These are phyloP conservation scores for Geranium rotundifolium DNA, from an alignment of 345 rosid genomes.

Conservation along the genomic window DNA sequence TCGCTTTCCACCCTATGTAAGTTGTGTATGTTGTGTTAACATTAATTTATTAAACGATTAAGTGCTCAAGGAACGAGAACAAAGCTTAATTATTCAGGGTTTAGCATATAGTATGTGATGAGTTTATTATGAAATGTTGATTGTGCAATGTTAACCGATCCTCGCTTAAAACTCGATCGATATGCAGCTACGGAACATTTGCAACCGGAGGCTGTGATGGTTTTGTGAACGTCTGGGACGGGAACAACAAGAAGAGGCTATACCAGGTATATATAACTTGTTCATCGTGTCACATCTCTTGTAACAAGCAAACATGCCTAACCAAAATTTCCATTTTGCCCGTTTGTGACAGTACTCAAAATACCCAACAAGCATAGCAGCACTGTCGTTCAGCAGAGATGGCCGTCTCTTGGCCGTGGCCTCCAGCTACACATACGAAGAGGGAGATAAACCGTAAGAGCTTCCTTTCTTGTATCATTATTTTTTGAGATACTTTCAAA, in stretches of 20 bases:
- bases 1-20: constrained; percentile 98
- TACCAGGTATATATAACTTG: constrained; percentile 54
- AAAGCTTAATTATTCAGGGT: no score
- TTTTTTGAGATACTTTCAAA: not conserved
- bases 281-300: no score
- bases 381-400: constrained; percentile 91
- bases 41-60: no score
- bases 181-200: constrained; percentile 89
- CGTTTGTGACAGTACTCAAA: constrained; percentile 63
- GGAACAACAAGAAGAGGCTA: constrained; percentile 96
- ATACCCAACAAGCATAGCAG: constrained; percentile 84
- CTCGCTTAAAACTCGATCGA: constrained; percentile 6
- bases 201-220: constrained; percentile 99
- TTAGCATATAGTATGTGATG: not conserved
- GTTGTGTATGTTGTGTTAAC: constrained; percentile 12
- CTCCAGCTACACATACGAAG: constrained; percentile 94
- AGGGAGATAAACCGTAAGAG: constrained; percentile 85
- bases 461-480: not conserved
- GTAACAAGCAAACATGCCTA: not conserved
- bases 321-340: constrained; percentile 4
- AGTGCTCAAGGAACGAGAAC: no score
- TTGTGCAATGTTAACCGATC: not conserved
- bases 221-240: constrained; percentile 94
- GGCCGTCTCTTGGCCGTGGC: constrained; percentile 94
- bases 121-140: not conserved